Evolutionary conservation across 192 early-diverging fungal genomes (phyloP).

Genomic region (Backusella liffmaniae): DNA sequence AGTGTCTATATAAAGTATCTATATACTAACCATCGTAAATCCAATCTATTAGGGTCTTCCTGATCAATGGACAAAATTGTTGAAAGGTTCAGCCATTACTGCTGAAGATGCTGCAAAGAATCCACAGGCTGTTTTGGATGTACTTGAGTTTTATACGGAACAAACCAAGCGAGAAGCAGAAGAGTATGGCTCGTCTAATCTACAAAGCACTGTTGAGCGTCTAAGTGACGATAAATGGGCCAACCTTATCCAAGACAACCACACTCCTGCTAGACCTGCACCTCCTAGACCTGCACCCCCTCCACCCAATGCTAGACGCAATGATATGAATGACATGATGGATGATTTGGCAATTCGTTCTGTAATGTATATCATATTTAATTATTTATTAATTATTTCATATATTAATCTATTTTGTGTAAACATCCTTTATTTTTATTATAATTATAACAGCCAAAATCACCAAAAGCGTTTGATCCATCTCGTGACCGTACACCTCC

Average conservation of each 20-base stretch:
- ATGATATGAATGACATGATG: conserved; percentile 35
- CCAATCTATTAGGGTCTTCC: conserved; percentile 70
- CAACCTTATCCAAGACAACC: conserved; percentile 50
- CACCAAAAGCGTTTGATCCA: conserved; percentile 1
- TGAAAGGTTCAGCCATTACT: conserved; percentile 92
- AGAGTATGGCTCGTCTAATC: conserved; percentile 41
- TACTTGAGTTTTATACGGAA: conserved; percentile 97
- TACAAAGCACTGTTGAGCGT: conserved; percentile 22
- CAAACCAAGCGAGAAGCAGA: conserved; percentile 57
- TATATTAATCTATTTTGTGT: background rate
- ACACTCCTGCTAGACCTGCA: conserved; percentile 7
- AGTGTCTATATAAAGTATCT: background rate
- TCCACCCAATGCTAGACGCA: conserved; percentile 29
- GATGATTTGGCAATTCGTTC: conserved; percentile 29
- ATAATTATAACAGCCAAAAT: background rate
- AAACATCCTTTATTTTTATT: background rate
- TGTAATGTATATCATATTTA: background rate
- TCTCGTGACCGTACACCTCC: background rate
- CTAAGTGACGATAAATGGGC: conserved; percentile 44
- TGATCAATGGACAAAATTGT: conserved; percentile 89
- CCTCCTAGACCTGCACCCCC: conserved; percentile 26
- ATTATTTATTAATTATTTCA: background rate
- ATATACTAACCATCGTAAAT: too few relatives aligned
- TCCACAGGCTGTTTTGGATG: conserved; percentile 98
- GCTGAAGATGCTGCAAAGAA: conserved; percentile 97